Conservation (phyloP, 495 filamentous ascomycete species). For the Aspergillus saccharolyticus region DNA sequence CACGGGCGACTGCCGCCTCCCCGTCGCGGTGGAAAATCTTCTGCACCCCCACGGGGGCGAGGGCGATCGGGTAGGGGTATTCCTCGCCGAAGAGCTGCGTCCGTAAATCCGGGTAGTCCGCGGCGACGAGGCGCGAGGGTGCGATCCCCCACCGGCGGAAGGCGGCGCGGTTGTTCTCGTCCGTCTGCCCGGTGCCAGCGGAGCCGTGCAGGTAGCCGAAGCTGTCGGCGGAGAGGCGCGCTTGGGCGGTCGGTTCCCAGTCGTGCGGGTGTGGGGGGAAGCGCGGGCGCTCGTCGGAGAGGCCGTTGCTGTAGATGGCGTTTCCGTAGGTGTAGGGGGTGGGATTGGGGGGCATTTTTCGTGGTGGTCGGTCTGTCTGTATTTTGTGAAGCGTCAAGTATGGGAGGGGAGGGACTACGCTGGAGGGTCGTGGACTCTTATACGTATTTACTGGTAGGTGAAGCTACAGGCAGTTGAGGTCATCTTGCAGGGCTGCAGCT, state of each 20-base stretch:
- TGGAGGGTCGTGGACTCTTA: background rate
- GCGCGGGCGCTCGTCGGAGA: slow-evolving; percentile 25
- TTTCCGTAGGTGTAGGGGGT: slow-evolving; percentile 21
- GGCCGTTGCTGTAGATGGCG: slow-evolving; percentile 29
- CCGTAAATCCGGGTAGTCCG: slow-evolving; percentile 12
- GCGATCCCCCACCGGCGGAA: slow-evolving; percentile 38
- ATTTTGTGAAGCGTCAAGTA: background rate
- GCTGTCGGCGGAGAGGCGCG: slow-evolving; percentile 29
- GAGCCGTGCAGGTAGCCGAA: slow-evolving; percentile 33
- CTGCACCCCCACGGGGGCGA: slow-evolving; percentile 53
- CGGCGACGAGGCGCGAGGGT: slow-evolving; percentile 25
- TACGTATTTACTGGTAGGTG: too few species aligned
- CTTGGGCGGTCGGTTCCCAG: slow-evolving; percentile 30
- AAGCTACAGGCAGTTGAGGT: too few species aligned
- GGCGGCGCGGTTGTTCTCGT: slow-evolving; percentile 32
- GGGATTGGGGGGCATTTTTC: background rate
- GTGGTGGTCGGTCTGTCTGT: background rate
- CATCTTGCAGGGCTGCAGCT: too few species aligned
- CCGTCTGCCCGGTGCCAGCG: slow-evolving; percentile 36
- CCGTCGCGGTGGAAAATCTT: slow-evolving; percentile 44
- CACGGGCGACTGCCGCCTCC: slow-evolving; percentile 39
- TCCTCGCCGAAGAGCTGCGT: slow-evolving; percentile 21
- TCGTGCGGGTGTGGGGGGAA: slow-evolving; percentile 30
- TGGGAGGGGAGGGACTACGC: background rate
- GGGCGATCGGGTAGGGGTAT: slow-evolving; percentile 37